Base-by-base conservation (phyloP, 202 grass and related monocot genomes). In the Digitaria exilis region DNA sequence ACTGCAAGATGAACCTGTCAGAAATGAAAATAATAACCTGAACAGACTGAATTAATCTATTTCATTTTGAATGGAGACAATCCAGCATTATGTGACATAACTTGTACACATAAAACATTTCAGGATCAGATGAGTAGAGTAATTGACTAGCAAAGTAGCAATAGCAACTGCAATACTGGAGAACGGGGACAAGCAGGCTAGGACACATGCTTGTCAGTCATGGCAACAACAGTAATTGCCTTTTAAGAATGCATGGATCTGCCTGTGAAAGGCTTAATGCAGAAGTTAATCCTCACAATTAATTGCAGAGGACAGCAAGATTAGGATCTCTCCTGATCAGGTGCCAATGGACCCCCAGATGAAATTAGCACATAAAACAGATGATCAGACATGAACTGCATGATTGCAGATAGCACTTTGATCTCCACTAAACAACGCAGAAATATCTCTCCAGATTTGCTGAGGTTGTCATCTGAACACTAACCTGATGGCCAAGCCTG, bases 311-410 rank as follows among this genome's bases (percentile, higher is more conserved):
- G 30, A 6, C 31, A 34, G 12, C 60, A 25, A 15, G 28, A 65
- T 79, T 24, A 66, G 31, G 35, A 79, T 78, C 44, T 50, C 44
- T 65, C 45, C 63, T 66, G 45, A 78, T 19, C 43, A 78, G 28
- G 28, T 73, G 45, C 15, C 69, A 19, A 7, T 9, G 18, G 19
- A 16, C 16, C 16, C 48, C 19, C 21, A 54, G n/a, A 21, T 21
- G 9, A n/a, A n/a, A 21, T 9, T 7, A 28, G 9, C 56, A 59
- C 22, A 28, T 41, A 44, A 4, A 45, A 26, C 57, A 21, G 45
- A 14, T 65, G 69, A 21, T 35, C 30, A 65, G 31, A 63, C 22
- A 42, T 43, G 14, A 5, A 35, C 14, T 67, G 60, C 59, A 29
- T 56, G 28, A 65, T 75, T 56, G 24, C 39, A 81, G 1, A 54